Evolutionary conservation across 768 basidiomycete species (phyloP), one percentile per base, ranked within the genome.

Genomic region (Boletus speciosus): DNA sequence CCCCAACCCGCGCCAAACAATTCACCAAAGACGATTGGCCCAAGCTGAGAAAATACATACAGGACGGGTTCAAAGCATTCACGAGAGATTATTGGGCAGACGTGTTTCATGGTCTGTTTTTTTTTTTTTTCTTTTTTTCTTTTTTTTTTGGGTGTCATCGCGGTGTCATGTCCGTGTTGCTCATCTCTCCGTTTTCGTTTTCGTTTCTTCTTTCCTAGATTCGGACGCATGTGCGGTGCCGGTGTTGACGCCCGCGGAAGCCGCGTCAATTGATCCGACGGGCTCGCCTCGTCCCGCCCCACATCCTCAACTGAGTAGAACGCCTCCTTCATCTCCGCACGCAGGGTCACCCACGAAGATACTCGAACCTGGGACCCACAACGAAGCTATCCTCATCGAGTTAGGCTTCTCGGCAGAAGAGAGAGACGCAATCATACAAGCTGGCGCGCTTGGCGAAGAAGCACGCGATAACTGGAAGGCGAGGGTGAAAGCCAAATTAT

Each of bases 191-290:
- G 9, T 37, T 29, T 23, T 19, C 14, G 14, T 32, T 8, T 8
- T 29, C 12, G 15, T n/a, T 15, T 34, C 10, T 23, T 32, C 12
- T 12, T 4, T 3, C 31, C 38, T 61, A 90, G 88, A 78, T 29
- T 85, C 80, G 12, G 89, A 91, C 54, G 84, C 86, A 8, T 91
- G 89, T 63, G 78, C 78, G 10, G 70, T 87, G 14, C 88, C 89
- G 0, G 84, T 91, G 31, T 74, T 90, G 27, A 76, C 81, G 5
- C 78, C 85, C 0, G 62, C 70, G 25, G 88, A 91, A 75, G 87
- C 85, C 5, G 77, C 74, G 2, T 69, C 66, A 32, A 66, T 78
- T 25, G 70, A 76, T 52, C 60, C 73, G 14, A 61, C 73, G 4
- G 69, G 65, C 7, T 72, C 70, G 16, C 38, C 61, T 27, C 57